Evolutionary conservation across 2,329 filamentous ascomycete genomes (phyloP).

Genomic region (Plectosphaerella plurivora): DNA sequence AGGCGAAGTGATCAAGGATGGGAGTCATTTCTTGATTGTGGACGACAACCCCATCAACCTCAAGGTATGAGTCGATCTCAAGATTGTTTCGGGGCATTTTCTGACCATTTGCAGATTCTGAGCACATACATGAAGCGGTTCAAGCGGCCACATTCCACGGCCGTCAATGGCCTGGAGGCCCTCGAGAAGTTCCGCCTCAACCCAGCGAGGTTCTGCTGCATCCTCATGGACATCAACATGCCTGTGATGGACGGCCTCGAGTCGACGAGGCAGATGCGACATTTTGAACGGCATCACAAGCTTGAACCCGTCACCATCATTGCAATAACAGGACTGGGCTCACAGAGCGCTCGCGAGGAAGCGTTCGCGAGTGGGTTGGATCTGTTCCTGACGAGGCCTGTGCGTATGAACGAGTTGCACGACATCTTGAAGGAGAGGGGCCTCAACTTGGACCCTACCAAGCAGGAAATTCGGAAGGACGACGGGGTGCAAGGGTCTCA

Average conservation of each 20-base stretch:
- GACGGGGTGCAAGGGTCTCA: no score
- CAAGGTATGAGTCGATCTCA: constrained; percentile 6
- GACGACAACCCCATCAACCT: constrained; percentile 31
- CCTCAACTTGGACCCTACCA: neutral
- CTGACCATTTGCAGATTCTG: constrained; percentile 18
- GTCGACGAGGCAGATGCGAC: constrained; percentile 33
- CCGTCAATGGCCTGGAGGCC: constrained; percentile 38
- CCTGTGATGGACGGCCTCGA: constrained; percentile 38
- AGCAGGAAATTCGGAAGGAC: neutral
- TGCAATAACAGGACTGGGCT: constrained; percentile 38
- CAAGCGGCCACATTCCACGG: constrained; percentile 28
- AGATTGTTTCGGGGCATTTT: no score
- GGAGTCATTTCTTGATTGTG: constrained; percentile 22
- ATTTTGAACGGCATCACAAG: constrained; percentile 31
- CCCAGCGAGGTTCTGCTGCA: constrained; percentile 9
- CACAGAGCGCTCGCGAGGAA: constrained; percentile 35
- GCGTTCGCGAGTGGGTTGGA: constrained; percentile 40
- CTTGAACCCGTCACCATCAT: constrained; percentile 35
- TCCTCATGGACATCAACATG: constrained; percentile 35
- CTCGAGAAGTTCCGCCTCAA: constrained; percentile 19
- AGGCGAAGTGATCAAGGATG: neutral
- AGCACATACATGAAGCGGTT: constrained; percentile 29
- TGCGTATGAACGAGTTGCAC: constrained; percentile 27
- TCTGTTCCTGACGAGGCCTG: constrained; percentile 41
- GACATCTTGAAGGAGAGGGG: constrained; percentile 8